Evolutionary conservation across 352 stramenopile genomes (phyloP), one percentile per base, ranked within the genome.

Genomic region (Pythium monospermum): DNA sequence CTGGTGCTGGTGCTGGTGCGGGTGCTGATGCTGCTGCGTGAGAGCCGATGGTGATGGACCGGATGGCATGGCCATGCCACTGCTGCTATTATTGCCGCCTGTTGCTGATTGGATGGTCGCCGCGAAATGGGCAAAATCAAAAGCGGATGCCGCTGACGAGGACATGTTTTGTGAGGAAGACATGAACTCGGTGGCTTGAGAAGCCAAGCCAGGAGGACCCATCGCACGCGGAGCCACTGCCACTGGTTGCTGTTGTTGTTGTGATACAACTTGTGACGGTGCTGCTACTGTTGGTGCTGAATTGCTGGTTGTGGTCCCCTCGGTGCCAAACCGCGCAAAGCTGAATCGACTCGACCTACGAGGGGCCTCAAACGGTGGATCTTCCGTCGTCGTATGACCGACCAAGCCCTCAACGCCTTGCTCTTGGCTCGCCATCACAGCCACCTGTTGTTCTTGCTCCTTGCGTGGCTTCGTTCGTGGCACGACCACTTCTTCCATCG

Each of bases 401-500:
- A 35, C 30, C 15, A 35, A 35, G 30, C 30, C 15, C n/a, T n/a
- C n/a, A n/a, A n/a, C n/a, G n/a, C n/a, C n/a, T n/a, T n/a, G n/a
- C n/a, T n/a, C n/a, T n/a, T n/a, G n/a, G n/a, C n/a, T 13, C 30
- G 13, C 13, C 30, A 35, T 13, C 30, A 35, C 30, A 13, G 30
- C 13, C 30, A 35, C 12, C 23, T 40, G 43, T 38, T 35, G 45
- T 30, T 1, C 22, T 31, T 15, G 25, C 28, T 42, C 36, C 7
- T 54, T 50, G 25, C 45, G 53, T 19, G 30, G 12, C 33, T n/a
- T n/a, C n/a, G 49, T 61, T 33, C 28, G 61, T 8, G 69, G 66
- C 18, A 89, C 49, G 25, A 88, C 57, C 44, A 87, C 73, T 59
- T 88, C 53, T 21, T 79, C 69, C 16, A 81, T 53, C 2, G 71